These are phyloP conservation scores for Heterococcus sp. DNA, from an alignment of 108 stramenopile species.

Conservation along the genomic window DNA sequence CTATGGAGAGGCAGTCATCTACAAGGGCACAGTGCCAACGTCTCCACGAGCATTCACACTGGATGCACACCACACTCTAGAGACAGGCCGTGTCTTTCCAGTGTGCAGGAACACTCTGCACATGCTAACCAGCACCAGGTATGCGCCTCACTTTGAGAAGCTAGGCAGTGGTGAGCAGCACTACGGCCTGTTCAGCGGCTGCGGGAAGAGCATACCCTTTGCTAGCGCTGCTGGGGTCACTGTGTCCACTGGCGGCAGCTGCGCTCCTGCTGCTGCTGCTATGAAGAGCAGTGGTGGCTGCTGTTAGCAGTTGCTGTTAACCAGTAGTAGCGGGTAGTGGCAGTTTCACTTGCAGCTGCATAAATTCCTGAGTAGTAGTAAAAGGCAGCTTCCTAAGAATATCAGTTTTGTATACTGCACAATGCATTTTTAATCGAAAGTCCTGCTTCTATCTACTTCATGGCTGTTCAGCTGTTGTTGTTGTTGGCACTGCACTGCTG, in stretches of 20 bases:
- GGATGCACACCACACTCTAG: slow-evolving; percentile 81
- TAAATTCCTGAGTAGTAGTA: no score
- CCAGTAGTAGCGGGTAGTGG: no score
- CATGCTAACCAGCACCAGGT: slow-evolving; percentile 57
- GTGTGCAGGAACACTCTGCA: slow-evolving; percentile 89
- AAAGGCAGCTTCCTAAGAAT: no score
- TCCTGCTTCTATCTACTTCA: no score
- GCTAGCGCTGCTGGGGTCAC: background rate
- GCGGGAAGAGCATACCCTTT: background rate
- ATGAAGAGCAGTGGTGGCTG: background rate
- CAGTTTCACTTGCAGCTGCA: no score
- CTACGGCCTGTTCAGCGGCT: background rate
- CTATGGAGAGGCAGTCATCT: slow-evolving; percentile 86
- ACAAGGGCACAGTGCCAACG: slow-evolving; percentile 83
- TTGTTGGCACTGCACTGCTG: no score
- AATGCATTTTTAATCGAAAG: no score
- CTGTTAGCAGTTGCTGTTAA: background rate
- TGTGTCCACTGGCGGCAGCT: no score
- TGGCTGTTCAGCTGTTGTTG: no score
- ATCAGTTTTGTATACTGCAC: no score
- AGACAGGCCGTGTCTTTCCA: slow-evolving; percentile 72
- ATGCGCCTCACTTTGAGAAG: background rate
- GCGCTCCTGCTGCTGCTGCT: background rate
- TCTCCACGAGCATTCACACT: slow-evolving; percentile 71
- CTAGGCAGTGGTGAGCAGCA: background rate